A percentile compares a stretch with the other conserved stretches of the same genome.
These are phyloP conservation scores for Lentinula sp. DNA, from an alignment of 768 basidiomycete genomes.

Conservation along the genomic window DNA sequence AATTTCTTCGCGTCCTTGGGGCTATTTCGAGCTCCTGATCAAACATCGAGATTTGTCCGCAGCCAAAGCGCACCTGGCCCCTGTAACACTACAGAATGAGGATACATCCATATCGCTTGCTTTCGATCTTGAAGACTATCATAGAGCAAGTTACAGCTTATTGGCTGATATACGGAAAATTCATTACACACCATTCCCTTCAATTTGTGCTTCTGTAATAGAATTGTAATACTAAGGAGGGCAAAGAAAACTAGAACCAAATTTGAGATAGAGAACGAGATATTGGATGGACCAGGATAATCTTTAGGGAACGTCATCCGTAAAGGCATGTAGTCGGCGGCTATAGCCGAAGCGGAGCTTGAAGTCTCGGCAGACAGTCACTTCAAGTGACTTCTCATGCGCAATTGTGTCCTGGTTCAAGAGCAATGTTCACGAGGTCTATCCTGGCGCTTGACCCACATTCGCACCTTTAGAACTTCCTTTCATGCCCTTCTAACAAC, in stretches of 20 bases:
- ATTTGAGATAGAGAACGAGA: not conserved
- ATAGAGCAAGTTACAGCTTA: not conserved
- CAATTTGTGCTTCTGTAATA: not conserved
- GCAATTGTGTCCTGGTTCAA: too few species aligned
- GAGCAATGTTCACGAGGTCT: too few species aligned
- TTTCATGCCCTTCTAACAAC: too few species aligned
- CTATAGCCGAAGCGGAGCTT: not conserved
- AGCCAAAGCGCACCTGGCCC: slow-evolving; percentile 51
- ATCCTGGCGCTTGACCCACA: too few species aligned
- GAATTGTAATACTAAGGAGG: not conserved
- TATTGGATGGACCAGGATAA: not conserved
- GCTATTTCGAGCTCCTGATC: slow-evolving; percentile 26
- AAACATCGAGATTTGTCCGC: slow-evolving; percentile 12
- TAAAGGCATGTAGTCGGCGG: not conserved
- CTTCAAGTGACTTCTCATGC: too few species aligned
- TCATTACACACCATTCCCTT: not conserved
- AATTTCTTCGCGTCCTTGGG: slow-evolving; percentile 59
- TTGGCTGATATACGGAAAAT: not conserved
- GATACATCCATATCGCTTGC: slow-evolving; percentile 43
- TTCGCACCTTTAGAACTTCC: too few species aligned
- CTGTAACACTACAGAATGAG: slow-evolving; percentile 64
- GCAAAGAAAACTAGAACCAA: not conserved
- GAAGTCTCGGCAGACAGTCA: not conserved
- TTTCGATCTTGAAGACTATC: slow-evolving; percentile 19
- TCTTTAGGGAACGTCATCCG: not conserved